Evolutionary conservation across 768 basidiomycete genomes (phyloP), one percentile per base, ranked within the genome.

Genomic region (Tricholoma terreum): DNA sequence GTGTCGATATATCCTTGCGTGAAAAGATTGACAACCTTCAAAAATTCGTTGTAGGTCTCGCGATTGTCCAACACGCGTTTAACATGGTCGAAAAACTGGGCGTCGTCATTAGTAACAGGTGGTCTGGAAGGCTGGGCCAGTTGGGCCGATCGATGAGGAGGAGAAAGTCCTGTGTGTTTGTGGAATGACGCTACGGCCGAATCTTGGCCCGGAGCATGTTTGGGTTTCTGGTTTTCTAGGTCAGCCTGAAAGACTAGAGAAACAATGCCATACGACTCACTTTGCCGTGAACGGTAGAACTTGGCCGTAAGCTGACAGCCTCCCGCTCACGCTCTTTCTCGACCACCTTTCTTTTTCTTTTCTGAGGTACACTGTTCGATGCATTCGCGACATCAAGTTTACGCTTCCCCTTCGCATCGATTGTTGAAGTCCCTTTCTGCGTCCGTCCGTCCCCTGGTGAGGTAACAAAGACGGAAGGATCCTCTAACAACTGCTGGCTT

Each of bases 1-100:
- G 86, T 84, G 65, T 98, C 94, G 63, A 99, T 96, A 66, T 92
- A 85, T 58, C 94, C 92, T 67, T 96, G 93, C 2, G 92, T 90
- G 67, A 94, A 99, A 2, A 99, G 80, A 71, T 98, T 98, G 63
- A 98, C 83, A 45, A 98, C 77, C 68, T 94, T 97, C 59, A 99
- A 75, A 73, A 99, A 98, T 72, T 98, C 97, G 69, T 94, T 92
- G 73, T 90, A 92, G 1, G 85, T 84, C 49, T 92, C 89, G 11
- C 87, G 80, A 60, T 81, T 86, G 55, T 88, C 86, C 43, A 93
- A 74, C 1, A 81, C 77, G 14, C 83, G 83, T 64, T 86, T 88
- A 50, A 98, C 93, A 24, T 89, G 89, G 57, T 97, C 94, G 69
- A 99, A 99, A 74, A 98, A 98, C 54, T 87, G 87, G 2, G 82